phyloP scores from a whole-genome alignment of 2,329 filamentous ascomycete species.

The Dothideomycetes sp. region DNA sequence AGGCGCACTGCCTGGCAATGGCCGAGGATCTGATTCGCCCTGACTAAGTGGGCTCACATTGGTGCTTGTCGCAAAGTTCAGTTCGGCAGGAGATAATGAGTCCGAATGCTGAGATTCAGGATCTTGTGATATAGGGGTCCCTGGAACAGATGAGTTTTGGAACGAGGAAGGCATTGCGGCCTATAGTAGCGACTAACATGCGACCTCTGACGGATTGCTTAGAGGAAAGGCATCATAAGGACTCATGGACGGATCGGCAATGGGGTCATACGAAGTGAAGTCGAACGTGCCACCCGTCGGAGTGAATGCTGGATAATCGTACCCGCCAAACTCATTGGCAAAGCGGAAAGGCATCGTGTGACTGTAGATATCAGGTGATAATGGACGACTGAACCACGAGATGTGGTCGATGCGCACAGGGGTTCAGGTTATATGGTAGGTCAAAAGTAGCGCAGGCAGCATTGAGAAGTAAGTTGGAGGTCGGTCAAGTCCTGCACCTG shows the following conservation, averaged over 20 bases:
- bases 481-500: no score
- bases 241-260: background rate
- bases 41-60: no score
- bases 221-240: slow-evolving; percentile 3
- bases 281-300: background rate
- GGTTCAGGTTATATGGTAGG: background rate
- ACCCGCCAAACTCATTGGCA: background rate
- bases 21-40: no score
- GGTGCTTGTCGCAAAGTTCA: background rate
- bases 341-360: background rate
- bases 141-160: slow-evolving; percentile 7
- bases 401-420: no score
- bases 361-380: background rate
- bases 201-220: background rate
- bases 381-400: background rate
- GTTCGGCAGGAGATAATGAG: slow-evolving; percentile 4
- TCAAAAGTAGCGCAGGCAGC: background rate
- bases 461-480: no score
- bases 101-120: slow-evolving; percentile 3
- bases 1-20: no score
- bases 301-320: background rate
- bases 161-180: background rate
- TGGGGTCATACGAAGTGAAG: background rate
- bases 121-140: slow-evolving; percentile 7
- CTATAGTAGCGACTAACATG: background rate